Evolutionary conservation across 768 basidiomycete genomes (phyloP).

Genomic region (Galerina sulciceps): DNA sequence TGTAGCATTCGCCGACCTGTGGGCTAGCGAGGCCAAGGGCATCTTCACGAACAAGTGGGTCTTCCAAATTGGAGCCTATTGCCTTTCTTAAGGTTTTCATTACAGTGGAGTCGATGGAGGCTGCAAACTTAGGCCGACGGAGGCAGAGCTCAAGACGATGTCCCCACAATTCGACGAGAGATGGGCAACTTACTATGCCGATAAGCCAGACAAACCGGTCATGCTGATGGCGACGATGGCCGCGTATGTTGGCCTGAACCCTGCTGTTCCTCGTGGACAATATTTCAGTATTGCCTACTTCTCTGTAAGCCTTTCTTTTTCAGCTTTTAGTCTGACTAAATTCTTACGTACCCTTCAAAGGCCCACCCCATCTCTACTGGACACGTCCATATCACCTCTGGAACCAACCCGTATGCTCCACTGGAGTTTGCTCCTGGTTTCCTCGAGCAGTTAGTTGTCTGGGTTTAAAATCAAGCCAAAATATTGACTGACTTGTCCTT

Average conservation of each 20-base stretch:
- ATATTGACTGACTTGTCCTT: not conserved
- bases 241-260: slow-evolving; percentile 34
- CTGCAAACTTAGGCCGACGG: slow-evolving; percentile 57
- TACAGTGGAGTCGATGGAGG: slow-evolving; percentile 57
- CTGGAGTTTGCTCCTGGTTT: slow-evolving; percentile 30
- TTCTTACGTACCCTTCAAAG: not conserved
- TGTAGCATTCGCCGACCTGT: slow-evolving; percentile 26
- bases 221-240: slow-evolving; percentile 44
- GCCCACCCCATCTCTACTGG: slow-evolving; percentile 39
- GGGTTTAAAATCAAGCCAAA: no score
- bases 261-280: slow-evolving; percentile 21
- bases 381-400: slow-evolving; percentile 41
- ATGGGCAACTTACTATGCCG: slow-evolving; percentile 56
- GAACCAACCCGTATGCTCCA: slow-evolving; percentile 30
- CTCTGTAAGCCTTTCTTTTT: slow-evolving; percentile 28
- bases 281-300: slow-evolving; percentile 32
- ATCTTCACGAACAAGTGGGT: slow-evolving; percentile 59
- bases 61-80: not conserved
- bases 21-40: slow-evolving; percentile 43
- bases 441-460: slow-evolving; percentile 5
- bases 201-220: slow-evolving; percentile 60
- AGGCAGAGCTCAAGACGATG: slow-evolving; percentile 52
- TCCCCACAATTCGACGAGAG: slow-evolving; percentile 49
- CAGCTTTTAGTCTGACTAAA: no score
- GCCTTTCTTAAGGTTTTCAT: slow-evolving; percentile 11